Conservation (phyloP, 2,329 filamentous ascomycete genomes). For the Neofusicoccum laricinum region DNA sequence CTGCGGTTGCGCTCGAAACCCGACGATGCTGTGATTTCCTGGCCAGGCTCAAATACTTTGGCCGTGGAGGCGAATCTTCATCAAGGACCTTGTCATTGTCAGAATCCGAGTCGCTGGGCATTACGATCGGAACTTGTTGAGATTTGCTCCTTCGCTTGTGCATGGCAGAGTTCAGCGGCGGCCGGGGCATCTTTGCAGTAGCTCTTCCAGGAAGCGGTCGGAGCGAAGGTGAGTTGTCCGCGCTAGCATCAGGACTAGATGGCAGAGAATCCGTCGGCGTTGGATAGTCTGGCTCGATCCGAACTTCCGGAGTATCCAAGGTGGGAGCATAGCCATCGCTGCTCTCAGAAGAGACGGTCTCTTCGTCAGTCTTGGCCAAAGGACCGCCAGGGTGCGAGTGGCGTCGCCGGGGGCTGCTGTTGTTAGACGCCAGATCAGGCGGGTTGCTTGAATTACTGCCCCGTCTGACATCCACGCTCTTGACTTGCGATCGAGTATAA, state of each 20-base stretch:
- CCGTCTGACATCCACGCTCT: conserved; percentile 26
- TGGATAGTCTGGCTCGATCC: not conserved
- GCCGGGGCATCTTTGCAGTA: conserved; percentile 28
- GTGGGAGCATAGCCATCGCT: not conserved
- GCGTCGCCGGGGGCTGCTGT: not conserved
- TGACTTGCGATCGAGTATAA: conserved; percentile 26
- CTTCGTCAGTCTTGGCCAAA: not conserved
- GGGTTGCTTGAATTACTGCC: conserved; percentile 1
- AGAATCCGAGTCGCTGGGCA: not conserved
- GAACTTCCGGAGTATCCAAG: not conserved
- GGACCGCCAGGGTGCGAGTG: not conserved
- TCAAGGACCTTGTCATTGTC: not conserved
- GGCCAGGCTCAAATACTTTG: not conserved
- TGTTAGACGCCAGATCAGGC: not conserved
- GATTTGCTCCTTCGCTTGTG: conserved; percentile 29
- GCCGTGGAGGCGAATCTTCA: not conserved
- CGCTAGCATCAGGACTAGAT: conserved; percentile 18
- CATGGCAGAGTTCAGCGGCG: conserved; percentile 45
- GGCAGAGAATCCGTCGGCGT: not conserved
- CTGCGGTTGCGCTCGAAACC: conserved; percentile 47
- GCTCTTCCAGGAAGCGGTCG: conserved; percentile 26
- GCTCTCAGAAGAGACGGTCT: not conserved
- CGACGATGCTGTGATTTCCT: not conserved
- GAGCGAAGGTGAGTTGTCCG: conserved; percentile 37
- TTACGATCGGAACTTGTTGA: not conserved